Conservation (phyloP, 2,329 filamentous ascomycete genomes). For the Emergomyces pasteurianus region DNA sequence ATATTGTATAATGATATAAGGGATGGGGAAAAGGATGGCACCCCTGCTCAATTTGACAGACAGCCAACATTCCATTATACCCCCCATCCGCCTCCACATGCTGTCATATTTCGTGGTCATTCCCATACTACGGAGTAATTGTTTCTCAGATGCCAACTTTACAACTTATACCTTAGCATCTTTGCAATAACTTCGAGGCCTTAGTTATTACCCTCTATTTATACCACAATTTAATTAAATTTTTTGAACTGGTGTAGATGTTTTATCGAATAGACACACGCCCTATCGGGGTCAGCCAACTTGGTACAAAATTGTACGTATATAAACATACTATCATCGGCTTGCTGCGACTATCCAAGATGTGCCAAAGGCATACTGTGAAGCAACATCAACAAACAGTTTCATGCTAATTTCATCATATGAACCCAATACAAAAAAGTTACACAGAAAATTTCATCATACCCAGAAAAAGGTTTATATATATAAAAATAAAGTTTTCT, state of each 20-base stretch:
- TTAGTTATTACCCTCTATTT: neutral
- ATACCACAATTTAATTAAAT: neutral
- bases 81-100: neutral
- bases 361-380: neutral
- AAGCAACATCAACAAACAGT: neutral
- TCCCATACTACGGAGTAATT: neutral
- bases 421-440: neutral
- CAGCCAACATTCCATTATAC: neutral
- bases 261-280: neutral
- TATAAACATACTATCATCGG: neutral
- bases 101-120: neutral
- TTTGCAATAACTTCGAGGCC: neutral
- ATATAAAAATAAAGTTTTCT: neutral
- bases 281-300: neutral
- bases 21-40: neutral
- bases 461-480: neutral
- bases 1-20: neutral
- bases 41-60: neutral
- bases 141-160: neutral
- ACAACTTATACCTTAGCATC: neutral
- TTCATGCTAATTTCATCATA: neutral
- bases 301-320: neutral
- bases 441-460: neutral
- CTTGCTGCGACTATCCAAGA: neutral
- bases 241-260: neutral